Percentiles rank a stretch among this genome's conserved stretches.
phyloP scores from a whole-genome alignment of 2,329 filamentous ascomycete genomes.

The Diaporthe sp. region DNA sequence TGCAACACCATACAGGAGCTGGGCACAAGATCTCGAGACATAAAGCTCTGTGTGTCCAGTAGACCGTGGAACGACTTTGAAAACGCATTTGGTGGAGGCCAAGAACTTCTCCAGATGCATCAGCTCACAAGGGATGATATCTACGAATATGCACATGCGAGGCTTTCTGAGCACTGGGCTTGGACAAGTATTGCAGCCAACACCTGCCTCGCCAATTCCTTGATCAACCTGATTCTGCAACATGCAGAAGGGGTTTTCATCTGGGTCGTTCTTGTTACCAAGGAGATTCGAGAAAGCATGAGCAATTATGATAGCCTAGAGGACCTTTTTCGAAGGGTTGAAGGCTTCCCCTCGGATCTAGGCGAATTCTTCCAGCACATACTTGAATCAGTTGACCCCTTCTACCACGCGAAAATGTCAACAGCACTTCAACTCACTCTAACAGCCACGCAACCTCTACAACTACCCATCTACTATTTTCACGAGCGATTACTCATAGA shows the following conservation, averaged over 20 bases:
- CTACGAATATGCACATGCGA: background rate
- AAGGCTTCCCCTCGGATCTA: background rate
- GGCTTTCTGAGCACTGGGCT: background rate
- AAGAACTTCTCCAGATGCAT: background rate
- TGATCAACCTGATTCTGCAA: background rate
- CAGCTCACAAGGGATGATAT: background rate
- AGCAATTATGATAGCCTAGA: conserved; percentile 15
- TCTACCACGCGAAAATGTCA: conserved; percentile 27
- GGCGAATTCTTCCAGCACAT: conserved; percentile 8
- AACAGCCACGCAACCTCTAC: background rate
- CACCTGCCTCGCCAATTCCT: background rate
- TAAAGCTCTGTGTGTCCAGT: conserved; percentile 10
- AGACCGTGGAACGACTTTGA: conserved; percentile 3
- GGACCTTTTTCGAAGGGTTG: background rate
- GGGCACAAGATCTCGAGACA: no score
- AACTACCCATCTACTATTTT: background rate
- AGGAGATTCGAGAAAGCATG: background rate
- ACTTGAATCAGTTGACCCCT: background rate
- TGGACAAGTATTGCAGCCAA: background rate
- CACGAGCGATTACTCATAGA: background rate
- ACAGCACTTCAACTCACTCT: background rate
- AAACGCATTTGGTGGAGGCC: background rate
- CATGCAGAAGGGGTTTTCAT: conserved; percentile 23
- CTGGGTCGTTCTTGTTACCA: conserved; percentile 30
- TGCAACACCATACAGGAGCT: background rate